Conservation (phyloP, 2,329 filamentous ascomycete species). For the Epichloe elymi region DNA sequence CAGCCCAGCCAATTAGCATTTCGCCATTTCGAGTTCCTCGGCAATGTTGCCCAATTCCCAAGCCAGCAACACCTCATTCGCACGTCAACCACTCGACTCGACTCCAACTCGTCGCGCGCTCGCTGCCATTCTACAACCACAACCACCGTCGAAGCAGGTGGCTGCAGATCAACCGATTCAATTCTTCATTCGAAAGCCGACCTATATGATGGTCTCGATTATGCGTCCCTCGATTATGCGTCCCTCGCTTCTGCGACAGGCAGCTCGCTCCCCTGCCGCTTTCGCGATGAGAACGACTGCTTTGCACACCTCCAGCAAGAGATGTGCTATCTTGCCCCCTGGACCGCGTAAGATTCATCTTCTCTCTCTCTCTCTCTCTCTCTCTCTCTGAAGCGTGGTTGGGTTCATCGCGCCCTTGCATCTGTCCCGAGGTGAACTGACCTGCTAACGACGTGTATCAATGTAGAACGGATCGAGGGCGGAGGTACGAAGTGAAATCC, state of each 20-base stretch:
- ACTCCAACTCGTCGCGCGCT: background rate
- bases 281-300: slow-evolving; percentile 49
- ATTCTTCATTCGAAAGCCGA: background rate
- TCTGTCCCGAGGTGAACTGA: background rate
- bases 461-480: slow-evolving; percentile 59
- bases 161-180: background rate
- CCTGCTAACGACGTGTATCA: slow-evolving; percentile 27
- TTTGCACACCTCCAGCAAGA: slow-evolving; percentile 72
- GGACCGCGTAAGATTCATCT: slow-evolving; percentile 57
- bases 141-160: background rate
- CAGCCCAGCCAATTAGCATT: slow-evolving; percentile 29
- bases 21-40: slow-evolving; percentile 36
- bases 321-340: slow-evolving; percentile 66
- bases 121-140: background rate
- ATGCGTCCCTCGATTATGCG: slow-evolving; percentile 40
- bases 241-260: slow-evolving; percentile 41
- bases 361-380: too few relatives aligned
- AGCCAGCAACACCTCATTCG: background rate
- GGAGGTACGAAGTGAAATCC: slow-evolving; percentile 43
- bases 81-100: background rate
- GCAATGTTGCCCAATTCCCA: slow-evolving; percentile 26
- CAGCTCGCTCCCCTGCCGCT: slow-evolving; percentile 20
- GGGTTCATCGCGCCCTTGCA: background rate
- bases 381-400: too few relatives aligned
- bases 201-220: slow-evolving; percentile 39